Evolutionary conservation across 1,284 basidiomycete species (phyloP).

Genomic region (Ganoderma multipileum): DNA sequence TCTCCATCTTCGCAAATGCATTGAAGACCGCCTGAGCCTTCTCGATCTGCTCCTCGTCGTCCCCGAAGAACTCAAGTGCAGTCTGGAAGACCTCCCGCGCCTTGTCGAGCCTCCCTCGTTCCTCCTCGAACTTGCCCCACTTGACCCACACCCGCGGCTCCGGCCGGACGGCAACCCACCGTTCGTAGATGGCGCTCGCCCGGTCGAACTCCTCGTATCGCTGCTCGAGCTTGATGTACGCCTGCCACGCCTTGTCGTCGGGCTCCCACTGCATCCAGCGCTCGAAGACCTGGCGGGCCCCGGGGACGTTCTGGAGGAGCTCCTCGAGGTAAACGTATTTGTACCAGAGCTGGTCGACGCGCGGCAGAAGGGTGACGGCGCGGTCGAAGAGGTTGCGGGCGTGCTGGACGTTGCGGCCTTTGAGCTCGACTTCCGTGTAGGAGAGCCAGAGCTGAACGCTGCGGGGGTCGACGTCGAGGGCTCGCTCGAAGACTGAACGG

Average conservation of each 20-base stretch:
- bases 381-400: slow-evolving; percentile 97
- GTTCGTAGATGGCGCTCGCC: slow-evolving; percentile 92
- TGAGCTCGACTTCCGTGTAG: slow-evolving; percentile 99
- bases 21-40: slow-evolving; percentile 97
- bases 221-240: slow-evolving; percentile 97
- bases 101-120: slow-evolving; percentile 86
- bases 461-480: slow-evolving; percentile 93
- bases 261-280: slow-evolving; percentile 99
- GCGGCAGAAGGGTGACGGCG: slow-evolving; percentile 93
- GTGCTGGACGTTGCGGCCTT: slow-evolving; percentile 96
- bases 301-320: slow-evolving; percentile 93
- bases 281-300: slow-evolving; percentile 97
- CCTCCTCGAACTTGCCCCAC: slow-evolving; percentile 98
- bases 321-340: slow-evolving; percentile 99
- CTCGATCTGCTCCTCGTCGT: slow-evolving; percentile 96
- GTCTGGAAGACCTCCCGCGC: slow-evolving; percentile 97
- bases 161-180: slow-evolving; percentile 93
- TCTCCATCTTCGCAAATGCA: slow-evolving; percentile 99
- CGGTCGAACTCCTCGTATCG: slow-evolving; percentile 93
- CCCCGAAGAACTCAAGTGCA: slow-evolving; percentile 96
- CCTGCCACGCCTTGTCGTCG: slow-evolving; percentile 99
- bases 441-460: slow-evolving; percentile 92
- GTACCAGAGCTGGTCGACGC: slow-evolving; percentile 97
- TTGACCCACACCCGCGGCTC: slow-evolving; percentile 97
- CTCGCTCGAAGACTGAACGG: slow-evolving; percentile 95